Conservation (phyloP, 495 filamentous ascomycete species). For the Aspergillus heteromorphus region DNA sequence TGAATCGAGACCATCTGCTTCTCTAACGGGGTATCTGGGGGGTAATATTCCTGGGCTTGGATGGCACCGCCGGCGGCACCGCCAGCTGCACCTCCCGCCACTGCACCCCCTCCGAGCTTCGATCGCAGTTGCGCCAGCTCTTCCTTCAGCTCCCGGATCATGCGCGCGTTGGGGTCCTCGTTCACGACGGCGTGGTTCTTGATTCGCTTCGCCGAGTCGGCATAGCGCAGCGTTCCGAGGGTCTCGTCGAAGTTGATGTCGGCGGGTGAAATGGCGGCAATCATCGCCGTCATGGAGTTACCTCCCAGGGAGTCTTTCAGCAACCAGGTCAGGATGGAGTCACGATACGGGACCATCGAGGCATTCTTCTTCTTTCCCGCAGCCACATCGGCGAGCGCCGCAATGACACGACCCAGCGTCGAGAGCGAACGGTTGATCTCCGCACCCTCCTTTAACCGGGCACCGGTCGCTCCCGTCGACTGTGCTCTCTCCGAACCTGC, state of each 20-base stretch:
- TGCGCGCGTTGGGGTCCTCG: conserved; percentile 96
- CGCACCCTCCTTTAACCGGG: conserved; percentile 93
- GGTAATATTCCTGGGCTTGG: conserved; percentile 72
- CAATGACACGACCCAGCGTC: conserved; percentile 96
- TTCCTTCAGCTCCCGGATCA: conserved; percentile 98
- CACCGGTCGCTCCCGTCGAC: conserved; percentile 93
- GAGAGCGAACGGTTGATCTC: conserved; percentile 98
- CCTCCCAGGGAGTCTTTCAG: conserved; percentile 96
- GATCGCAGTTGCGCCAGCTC: conserved; percentile 81
- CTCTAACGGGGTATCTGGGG: conserved; percentile 85
- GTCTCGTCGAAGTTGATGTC: conserved; percentile 99
- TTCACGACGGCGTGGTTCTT: conserved; percentile 99
- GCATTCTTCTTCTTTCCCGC: conserved; percentile 80
- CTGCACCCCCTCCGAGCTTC: conserved; percentile 67
- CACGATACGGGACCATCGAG: conserved; percentile 90
- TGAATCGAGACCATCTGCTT: conserved; percentile 96
- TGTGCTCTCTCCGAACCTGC: conserved; percentile 95
- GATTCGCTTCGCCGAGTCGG: conserved; percentile 96
- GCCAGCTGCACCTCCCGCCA: conserved; percentile 35
- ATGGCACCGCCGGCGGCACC: conserved; percentile 30
- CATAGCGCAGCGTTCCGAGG: conserved; percentile 89
- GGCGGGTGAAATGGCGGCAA: conserved; percentile 94
- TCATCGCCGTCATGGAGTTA: conserved; percentile 99
- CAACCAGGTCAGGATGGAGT: conserved; percentile 94
- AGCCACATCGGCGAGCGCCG: conserved; percentile 87